Evolutionary conservation across 1,284 basidiomycete genomes (phyloP), one percentile per base, ranked within the genome.

Genomic region (Papiliotrema terrestris): DNA sequence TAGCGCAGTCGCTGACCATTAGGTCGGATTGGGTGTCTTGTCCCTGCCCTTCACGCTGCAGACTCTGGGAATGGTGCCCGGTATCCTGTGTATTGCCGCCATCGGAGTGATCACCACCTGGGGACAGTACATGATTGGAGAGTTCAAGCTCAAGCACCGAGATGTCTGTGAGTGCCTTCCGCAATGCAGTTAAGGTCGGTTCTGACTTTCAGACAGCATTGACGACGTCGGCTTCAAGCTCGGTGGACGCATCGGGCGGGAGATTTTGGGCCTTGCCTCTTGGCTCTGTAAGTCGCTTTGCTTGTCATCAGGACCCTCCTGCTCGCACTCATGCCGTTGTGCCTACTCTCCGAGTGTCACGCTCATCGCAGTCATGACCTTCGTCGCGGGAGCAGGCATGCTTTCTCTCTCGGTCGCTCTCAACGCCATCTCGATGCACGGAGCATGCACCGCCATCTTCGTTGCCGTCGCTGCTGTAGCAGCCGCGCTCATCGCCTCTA

Each of bases 361-460:
- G 25, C 20, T 8, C 39, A 42, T 17, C 23, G 47, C 41, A 53
- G 36, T 62, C 60, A 39, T 60, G 63, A 22, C 32, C 23, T 47
- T 47, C 29, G 45, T 25, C 19, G 66, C 64, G 35, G 70, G 65
- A 8, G 66, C 61, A n/a, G 63, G 66, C 8, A 60, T 65, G 53
- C 54, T 77, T 36, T 61, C 65, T 15, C 55, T 76, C 32, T 67
- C 72, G 8, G 70, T 74, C 45, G 70, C 75, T 0, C 63, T 78
- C 47, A 78, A 78, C 66, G 71, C 78, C 35, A 60, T 78, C 25
- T 59, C 68, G 2, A 49, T 55, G 2, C 72, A 77, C 62, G 72
- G 61, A 8, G 62, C 68, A 0, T 77, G 75, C 58, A 76, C 75
- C 0, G 69, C 72, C 49, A 65, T 68, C 38, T 76, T 74, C 36